Base-by-base conservation (phyloP, 1,284 basidiomycete species). In the Trichosporon sp. region DNA sequence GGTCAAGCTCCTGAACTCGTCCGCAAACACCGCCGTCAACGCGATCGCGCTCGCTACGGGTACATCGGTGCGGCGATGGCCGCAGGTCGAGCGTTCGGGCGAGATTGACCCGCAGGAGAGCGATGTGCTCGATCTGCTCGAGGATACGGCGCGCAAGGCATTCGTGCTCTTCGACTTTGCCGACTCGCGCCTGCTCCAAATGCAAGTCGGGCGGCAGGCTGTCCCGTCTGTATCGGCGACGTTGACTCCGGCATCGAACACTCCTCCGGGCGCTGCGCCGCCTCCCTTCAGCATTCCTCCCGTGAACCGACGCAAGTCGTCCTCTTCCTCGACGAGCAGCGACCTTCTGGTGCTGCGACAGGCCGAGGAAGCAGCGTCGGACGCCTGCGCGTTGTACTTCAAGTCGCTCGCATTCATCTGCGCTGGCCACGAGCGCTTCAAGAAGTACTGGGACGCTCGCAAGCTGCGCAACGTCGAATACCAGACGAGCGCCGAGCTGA, bases 101-200 rank as follows among this genome's bases (percentile, higher is more conserved):
- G 74, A 76, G 57, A 70, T 76, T 25, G 90, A 95, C 71, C 88
- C 90, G 0, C 82, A 89, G 59, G 94, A 97, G 71, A 90, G 92
- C 64, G 86, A 86, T 63, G 80, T 98, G 8, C 81, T 97, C 10
- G 85, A 83, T 2, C 78, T 81, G 21, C 82, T 98, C 40, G 94
- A 97, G 75, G 91, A 95, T 68, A 80, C 94, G 0, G 95, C 93
- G 10, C 92, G 96, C 83, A 98, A 98, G 84, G 94, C 95, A 25
- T 90, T 91, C 68, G 92, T 95, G 36, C 82, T 98, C 61, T 90
- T 90, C 60, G 89, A 91, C 69, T 95, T 95, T 85, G 95, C 91
- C 34, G 95, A 98, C 79, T 87, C 89, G 77, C 91, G 94, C 85
- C 89, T 95, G 67, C 87, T 91, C 61, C 87, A 86, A 13, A 74